Evolutionary conservation across 2,329 filamentous ascomycete genomes (phyloP), one percentile per base, ranked within the genome.

Genomic region (Talaromyces atroroseus): DNA sequence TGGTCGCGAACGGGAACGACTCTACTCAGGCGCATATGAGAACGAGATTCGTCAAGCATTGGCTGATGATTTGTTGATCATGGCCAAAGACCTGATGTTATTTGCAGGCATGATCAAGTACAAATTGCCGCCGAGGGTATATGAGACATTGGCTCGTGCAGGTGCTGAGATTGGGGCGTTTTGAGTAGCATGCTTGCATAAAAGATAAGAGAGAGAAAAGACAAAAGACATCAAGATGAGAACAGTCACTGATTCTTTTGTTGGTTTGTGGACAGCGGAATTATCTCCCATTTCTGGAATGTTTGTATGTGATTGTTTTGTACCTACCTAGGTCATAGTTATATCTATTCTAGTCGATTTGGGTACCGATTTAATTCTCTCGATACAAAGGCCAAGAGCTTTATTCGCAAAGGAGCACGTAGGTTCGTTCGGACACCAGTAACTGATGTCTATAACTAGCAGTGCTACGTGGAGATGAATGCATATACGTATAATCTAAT

Each of bases 61-160:
- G 74, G 84, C 87, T 52, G 84, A 87, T 57, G 80, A 87, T 65
- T 77, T 95, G 66, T 83, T 88, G 75, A 84, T 88, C 71, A 90
- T 89, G 76, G 91, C 89, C 40, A 85, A 91, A 71, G 92, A 97
- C 73, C 74, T 96, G 65, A 96, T 94, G 78, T 88, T 94, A 14
- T 97, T 96, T 77, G 92, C 91, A 16, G 92, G 91, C 56, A 85
- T 96, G 80, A 84, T 97, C 68, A 86, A 89, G 68, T 97, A 96
- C 75, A 86, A 94, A 67, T 82, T 97, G 75, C 90, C 90, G 51
- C 88, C 89, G 38, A 83, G 89, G 66, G 81, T 97, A 55, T 92
- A 95, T 74, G 92, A 96, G 78, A 89, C 88, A 61, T 77, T 97
- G 67, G 92, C 91, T 49, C 83, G 87, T 68, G 90, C 89, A 42